Evolutionary conservation across 2,329 filamentous ascomycete genomes (phyloP).

Genomic region (Aspergillus floridensis): DNA sequence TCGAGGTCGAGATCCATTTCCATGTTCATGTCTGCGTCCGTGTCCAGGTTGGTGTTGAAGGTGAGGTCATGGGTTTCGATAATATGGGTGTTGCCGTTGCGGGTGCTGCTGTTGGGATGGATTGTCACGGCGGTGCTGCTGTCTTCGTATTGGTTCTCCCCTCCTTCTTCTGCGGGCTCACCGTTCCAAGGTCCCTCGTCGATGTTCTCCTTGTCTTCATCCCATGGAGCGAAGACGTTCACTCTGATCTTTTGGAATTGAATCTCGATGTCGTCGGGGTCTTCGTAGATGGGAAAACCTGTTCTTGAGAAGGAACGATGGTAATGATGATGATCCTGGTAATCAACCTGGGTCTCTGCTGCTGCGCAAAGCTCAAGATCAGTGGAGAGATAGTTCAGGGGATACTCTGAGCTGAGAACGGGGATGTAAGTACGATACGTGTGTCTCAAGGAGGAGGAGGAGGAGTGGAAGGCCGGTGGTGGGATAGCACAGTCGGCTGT

Average conservation of each 20-base stretch:
- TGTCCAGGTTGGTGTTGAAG: no score
- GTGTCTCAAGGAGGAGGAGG: neutral
- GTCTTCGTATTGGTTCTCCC: neutral
- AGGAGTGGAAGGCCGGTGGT: neutral
- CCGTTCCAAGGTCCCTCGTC: neutral
- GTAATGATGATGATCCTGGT: neutral
- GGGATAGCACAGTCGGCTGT: neutral
- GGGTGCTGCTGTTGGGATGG: neutral
- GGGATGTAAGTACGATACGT: neutral
- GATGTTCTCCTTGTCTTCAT: constrained; percentile 22
- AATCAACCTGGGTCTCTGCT: neutral
- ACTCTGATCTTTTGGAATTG: neutral
- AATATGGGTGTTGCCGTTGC: no score
- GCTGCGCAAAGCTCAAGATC: neutral
- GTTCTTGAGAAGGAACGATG: neutral
- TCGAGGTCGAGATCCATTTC: no score
- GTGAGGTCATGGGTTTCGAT: no score
- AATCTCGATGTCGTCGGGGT: constrained; percentile 12
- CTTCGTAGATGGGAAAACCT: constrained; percentile 22
- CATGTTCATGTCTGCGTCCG: no score
- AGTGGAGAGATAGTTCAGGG: neutral
- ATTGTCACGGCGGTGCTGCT: no score
- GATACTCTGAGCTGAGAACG: neutral
- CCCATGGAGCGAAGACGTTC: neutral
- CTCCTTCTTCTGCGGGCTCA: neutral